These are phyloP conservation scores for Nematocida parisii DNA, from an alignment of 371 early-diverging fungal genomes.

Conservation along the genomic window DNA sequence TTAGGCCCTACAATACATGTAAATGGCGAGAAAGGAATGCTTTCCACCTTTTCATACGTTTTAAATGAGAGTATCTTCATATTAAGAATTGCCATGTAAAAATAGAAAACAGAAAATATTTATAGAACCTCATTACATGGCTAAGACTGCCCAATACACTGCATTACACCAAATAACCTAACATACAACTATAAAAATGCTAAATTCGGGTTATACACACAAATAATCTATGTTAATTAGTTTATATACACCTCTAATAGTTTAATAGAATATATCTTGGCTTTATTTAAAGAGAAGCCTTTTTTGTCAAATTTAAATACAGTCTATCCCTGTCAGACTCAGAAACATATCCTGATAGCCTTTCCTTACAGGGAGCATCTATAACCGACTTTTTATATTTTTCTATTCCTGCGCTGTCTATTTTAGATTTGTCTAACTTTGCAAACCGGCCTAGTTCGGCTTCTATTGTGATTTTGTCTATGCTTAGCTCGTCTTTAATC, in stretches of 20 bases:
- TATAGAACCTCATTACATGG: not conserved
- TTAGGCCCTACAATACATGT: slow-evolving; percentile 97
- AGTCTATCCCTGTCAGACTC: not conserved
- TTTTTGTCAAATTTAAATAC: not conserved
- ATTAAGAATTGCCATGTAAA: slow-evolving; percentile 68
- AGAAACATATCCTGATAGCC: not conserved
- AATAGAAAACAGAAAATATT: slow-evolving; percentile 36
- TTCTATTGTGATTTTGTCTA: slow-evolving; percentile 49
- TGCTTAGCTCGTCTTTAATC: slow-evolving; percentile 31
- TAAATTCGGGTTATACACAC: too few relatives aligned
- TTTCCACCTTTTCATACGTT: slow-evolving; percentile 84
- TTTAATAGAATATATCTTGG: not conserved
- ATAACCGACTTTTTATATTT: not conserved
- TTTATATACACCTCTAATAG: too few relatives aligned
- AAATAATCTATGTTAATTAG: too few relatives aligned
- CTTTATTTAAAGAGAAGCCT: not conserved
- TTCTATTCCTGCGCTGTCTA: not conserved
- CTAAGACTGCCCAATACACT: too few relatives aligned
- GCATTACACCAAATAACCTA: too few relatives aligned
- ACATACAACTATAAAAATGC: too few relatives aligned
- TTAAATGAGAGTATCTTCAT: slow-evolving; percentile 96
- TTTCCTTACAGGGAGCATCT: not conserved
- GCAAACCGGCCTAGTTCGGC: slow-evolving; percentile 46
- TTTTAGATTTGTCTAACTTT: slow-evolving; percentile 26
- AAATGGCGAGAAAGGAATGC: slow-evolving; percentile 87